These are phyloP conservation scores for Xylaria polymorpha DNA, from an alignment of 2,329 filamentous ascomycete genomes.

Conservation along the genomic window DNA sequence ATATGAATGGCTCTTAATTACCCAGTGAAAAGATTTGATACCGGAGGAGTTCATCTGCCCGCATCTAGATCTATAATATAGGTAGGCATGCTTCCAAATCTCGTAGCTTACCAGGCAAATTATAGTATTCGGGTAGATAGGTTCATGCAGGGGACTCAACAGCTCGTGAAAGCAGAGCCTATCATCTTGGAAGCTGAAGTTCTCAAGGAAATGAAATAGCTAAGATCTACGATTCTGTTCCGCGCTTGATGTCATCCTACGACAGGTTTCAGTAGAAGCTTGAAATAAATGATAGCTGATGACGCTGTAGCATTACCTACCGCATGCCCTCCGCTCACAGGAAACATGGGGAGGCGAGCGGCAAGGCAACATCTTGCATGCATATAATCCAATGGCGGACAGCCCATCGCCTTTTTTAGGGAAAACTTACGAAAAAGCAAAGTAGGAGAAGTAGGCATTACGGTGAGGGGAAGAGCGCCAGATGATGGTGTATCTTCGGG, in stretches of 20 bases:
- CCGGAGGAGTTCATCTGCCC: slow-evolving; percentile 7
- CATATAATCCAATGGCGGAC: neutral
- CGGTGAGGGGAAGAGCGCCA: neutral
- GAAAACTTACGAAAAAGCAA: slow-evolving; percentile 11
- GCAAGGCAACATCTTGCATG: slow-evolving; percentile 22
- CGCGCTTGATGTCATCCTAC: slow-evolving; percentile 17
- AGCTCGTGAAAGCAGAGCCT: slow-evolving; percentile 3
- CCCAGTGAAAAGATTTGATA: neutral
- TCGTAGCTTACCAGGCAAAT: neutral
- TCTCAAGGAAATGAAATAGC: neutral
- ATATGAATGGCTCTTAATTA: neutral
- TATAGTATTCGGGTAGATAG: neutral
- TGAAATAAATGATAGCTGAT: neutral
- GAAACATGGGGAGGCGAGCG: slow-evolving; percentile 4
- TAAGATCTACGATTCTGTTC: slow-evolving; percentile 19
- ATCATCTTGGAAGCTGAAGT: slow-evolving; percentile 6
- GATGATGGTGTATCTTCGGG: neutral
- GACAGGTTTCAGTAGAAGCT: neutral
- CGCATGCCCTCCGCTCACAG: neutral
- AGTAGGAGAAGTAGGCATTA: neutral
- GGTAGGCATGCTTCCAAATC: slow-evolving; percentile 12
- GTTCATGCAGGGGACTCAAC: slow-evolving; percentile 16
- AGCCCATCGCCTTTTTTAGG: neutral
- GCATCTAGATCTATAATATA: slow-evolving; percentile 4
- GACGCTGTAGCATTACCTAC: neutral